phyloP scores from a whole-genome alignment of 176 grass and related monocot genomes.

The Ampelocalamus luodianensis region DNA sequence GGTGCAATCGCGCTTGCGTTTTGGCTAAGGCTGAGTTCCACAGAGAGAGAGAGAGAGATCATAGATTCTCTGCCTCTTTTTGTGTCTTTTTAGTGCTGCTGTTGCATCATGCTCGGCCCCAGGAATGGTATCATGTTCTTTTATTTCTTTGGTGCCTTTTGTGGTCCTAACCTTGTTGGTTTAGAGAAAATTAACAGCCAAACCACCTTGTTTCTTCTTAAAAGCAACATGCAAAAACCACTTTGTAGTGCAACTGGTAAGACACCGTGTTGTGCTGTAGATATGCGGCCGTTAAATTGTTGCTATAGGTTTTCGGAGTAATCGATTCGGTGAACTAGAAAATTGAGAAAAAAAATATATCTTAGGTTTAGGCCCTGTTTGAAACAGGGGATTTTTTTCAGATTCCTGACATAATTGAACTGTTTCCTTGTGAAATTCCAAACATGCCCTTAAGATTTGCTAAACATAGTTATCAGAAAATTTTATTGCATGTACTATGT shows the following conservation, averaged over 20 bases:
- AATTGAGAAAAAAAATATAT: neutral
- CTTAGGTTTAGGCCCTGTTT: neutral
- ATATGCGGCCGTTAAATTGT: neutral
- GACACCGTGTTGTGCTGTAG: neutral
- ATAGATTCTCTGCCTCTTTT: constrained; percentile 33
- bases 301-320: neutral
- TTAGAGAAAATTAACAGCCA: neutral
- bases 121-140: constrained; percentile 23
- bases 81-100: constrained; percentile 35
- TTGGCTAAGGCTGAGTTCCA: constrained; percentile 34
- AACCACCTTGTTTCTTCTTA: constrained; percentile 39
- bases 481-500: neutral
- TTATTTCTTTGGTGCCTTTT: neutral
- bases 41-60: neutral
- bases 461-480: neutral
- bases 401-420: neutral
- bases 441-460: neutral
- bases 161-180: constrained; percentile 29
- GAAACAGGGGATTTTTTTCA: neutral
- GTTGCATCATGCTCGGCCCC: constrained; percentile 31
- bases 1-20: constrained; percentile 12
- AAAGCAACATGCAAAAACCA: constrained; percentile 12
- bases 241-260: neutral
- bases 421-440: neutral
- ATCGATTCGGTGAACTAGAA: neutral